Evolutionary conservation across 768 basidiomycete species (phyloP), one percentile per base, ranked within the genome.

Genomic region (Leucogyrophana mollusca): DNA sequence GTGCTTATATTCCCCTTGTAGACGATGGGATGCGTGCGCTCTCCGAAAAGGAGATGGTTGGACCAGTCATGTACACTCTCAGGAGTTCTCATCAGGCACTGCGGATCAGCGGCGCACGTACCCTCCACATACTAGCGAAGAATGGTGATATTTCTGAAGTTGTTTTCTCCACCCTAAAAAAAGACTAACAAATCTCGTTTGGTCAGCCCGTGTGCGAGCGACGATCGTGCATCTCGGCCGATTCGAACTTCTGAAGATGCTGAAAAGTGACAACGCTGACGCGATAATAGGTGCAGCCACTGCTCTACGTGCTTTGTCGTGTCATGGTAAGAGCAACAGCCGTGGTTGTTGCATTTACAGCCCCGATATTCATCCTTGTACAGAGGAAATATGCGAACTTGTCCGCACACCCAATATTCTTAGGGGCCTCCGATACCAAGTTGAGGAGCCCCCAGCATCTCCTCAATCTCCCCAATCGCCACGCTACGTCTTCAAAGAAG

Each of bases 271-370:
- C 35, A 45, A 25, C 2, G 55, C 62, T 4, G 10, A 41, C 4
- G 57, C 57, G 9, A 45, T 63, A 10, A 20, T 49, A 6, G 51
- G 47, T 11, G 48, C 48, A 20, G 61, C 52, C 24, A 51, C 37
- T 0, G 38, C 51, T 23, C 39, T 63, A 33, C 35, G 47, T 13
- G 34, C 40, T 23, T 23, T 63, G 5, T 45, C 57, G 3, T 3
- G 11, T 3, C 27, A 57, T 14, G 34, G 61, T 63, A 47, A 16
- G 61, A 7, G 13, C 27, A 30, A 30, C 6, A 7, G 6, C 27
- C 13, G 13, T n/a, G n/a, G n/a, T n/a, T 30, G 13, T 30, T 30
- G 13, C 13, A 30, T 30, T 30, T 30, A n/a, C n/a, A 6, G 13
- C 27, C 27, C 27, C 27, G 13, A 30, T 13, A 30, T 13, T 7